phyloP scores from a whole-genome alignment of 345 rosid species.

The Mallotus nudiflorus region DNA sequence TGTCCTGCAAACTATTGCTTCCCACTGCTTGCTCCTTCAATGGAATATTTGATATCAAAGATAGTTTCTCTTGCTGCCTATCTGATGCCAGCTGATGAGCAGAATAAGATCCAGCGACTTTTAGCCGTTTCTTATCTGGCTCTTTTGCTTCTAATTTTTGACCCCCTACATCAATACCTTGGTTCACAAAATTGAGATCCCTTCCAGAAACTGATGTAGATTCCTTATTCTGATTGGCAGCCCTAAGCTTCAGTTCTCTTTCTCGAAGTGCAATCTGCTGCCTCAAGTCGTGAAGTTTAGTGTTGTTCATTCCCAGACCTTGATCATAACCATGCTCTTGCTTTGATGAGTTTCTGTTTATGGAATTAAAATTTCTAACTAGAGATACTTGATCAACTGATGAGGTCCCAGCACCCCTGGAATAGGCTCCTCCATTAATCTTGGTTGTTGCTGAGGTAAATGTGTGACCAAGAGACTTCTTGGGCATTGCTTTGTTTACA shows the following conservation, averaged over 20 bases:
- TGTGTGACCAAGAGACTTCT: constrained; percentile 47
- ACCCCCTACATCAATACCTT: constrained; percentile 35
- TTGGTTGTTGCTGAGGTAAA: constrained; percentile 36
- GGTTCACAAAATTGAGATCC: constrained; percentile 25
- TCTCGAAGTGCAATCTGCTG: constrained; percentile 93
- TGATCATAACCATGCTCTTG: constrained; percentile 46
- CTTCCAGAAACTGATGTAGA: constrained; percentile 31
- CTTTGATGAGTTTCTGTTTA: constrained; percentile 42
- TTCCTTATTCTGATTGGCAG: constrained; percentile 60
- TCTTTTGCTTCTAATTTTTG: constrained; percentile 43
- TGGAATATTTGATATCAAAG: constrained; percentile 31
- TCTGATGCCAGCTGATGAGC: constrained; percentile 38
- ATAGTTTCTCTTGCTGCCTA: constrained; percentile 27
- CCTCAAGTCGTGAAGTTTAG: constrained; percentile 72
- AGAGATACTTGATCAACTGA: constrained; percentile 39
- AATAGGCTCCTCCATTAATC: constrained; percentile 41
- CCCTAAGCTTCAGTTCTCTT: constrained; percentile 73
- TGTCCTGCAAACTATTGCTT: constrained; percentile 23
- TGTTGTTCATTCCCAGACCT: constrained; percentile 40
- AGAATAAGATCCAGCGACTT: constrained; percentile 40
- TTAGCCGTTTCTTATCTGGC: constrained; percentile 70
- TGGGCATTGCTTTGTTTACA: constrained; percentile 37
- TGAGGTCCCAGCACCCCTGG: constrained; percentile 32
- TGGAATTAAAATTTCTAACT: constrained; percentile 35
- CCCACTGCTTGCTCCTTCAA: constrained; percentile 34